Conservation (phyloP, 805 yeast species). For the Yamadazyma phyllophila region DNA sequence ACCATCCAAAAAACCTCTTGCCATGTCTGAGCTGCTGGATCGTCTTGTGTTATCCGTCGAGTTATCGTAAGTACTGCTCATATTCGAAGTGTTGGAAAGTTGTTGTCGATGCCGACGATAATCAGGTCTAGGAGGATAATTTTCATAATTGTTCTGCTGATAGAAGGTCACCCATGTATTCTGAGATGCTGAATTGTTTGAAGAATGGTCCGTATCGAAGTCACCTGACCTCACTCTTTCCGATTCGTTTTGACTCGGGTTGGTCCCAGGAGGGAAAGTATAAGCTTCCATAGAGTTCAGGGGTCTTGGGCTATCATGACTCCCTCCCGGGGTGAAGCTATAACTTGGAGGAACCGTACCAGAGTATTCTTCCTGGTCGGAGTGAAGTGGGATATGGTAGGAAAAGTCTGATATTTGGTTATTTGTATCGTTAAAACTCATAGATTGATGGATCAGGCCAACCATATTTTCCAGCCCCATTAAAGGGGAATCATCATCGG, state of each 20-base stretch:
- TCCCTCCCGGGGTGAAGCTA: neutral
- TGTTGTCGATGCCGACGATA: constrained; percentile 9
- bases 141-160: constrained; percentile 1
- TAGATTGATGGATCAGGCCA: too few relatives aligned
- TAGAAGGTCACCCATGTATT: neutral
- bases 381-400: neutral
- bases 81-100: constrained; percentile 10
- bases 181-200: neutral
- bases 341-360: neutral
- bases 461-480: too few relatives aligned
- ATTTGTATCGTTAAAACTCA: neutral
- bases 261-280: too few relatives aligned
- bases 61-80: constrained; percentile 7
- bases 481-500: too few relatives aligned
- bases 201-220: too few relatives aligned
- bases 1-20: neutral
- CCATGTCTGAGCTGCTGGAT: constrained; percentile 2
- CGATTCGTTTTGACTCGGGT: too few relatives aligned
- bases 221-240: too few relatives aligned
- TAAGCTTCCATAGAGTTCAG: too few relatives aligned
- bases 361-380: neutral
- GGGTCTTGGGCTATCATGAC: too few relatives aligned
- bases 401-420: neutral
- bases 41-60: neutral
- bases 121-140: neutral